These are phyloP conservation scores for Geum urbanum DNA, from an alignment of 306 rosid genomes.

Conservation along the genomic window DNA sequence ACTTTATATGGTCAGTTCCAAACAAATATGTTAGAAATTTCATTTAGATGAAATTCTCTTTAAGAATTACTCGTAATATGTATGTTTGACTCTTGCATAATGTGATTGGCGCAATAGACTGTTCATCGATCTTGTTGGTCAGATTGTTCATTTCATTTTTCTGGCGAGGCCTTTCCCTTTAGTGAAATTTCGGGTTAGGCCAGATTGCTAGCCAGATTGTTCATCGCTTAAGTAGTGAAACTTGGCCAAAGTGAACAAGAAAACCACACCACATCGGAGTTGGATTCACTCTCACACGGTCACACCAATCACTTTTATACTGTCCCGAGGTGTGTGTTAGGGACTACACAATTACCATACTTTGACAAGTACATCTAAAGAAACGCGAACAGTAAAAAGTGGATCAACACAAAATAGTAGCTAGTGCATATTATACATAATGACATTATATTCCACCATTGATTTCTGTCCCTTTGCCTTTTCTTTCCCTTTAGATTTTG, in stretches of 20 bases:
- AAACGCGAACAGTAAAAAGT: neutral
- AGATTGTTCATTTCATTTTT: no score
- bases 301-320: no score
- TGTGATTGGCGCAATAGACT: neutral
- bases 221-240: no score
- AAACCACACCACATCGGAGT: no score
- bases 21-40: slow-evolving; percentile 25
- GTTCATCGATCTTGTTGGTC: no score
- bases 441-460: slow-evolving; percentile 33
- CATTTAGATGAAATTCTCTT: slow-evolving; percentile 36
- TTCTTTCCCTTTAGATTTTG: slow-evolving; percentile 16
- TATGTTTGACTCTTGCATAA: slow-evolving; percentile 18
- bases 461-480: slow-evolving; percentile 19
- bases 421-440: slow-evolving; percentile 11
- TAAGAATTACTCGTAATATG: neutral
- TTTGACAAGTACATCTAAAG: neutral
- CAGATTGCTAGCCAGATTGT: no score
- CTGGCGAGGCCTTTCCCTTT: no score
- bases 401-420: slow-evolving; percentile 24
- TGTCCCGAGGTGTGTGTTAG: no score
- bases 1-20: slow-evolving; percentile 25
- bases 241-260: no score
- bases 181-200: no score
- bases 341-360: neutral
- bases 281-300: no score